Evolutionary conservation across 371 early-diverging fungal genomes (phyloP).

Genomic region (Choanephora cucurbitarum): DNA sequence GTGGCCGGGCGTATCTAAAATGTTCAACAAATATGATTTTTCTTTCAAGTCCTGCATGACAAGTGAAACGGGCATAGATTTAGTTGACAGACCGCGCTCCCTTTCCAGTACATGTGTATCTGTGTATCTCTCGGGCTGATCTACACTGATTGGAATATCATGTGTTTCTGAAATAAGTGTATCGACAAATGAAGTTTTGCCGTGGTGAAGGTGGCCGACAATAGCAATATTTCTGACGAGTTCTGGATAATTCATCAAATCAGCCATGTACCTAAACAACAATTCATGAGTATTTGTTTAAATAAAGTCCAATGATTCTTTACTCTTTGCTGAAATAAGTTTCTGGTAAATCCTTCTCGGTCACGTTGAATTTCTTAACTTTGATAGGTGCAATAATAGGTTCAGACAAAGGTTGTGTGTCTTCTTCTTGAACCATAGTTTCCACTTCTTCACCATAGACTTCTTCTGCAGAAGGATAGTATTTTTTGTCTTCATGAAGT

Average conservation of each 20-base stretch:
- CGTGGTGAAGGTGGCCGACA: constrained; percentile 96
- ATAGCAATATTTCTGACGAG: constrained; percentile 88
- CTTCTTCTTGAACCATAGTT: constrained; percentile 95
- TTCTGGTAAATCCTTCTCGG: constrained; percentile 81
- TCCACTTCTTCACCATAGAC: constrained; percentile 97
- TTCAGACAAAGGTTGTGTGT: constrained; percentile 93
- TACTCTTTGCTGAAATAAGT: constrained; percentile 91
- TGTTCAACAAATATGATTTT: constrained; percentile 87
- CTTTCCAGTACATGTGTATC: constrained; percentile 93
- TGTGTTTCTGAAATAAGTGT: constrained; percentile 92
- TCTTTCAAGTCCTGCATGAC: constrained; percentile 85
- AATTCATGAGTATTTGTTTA: not conserved
- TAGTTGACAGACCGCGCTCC: constrained; percentile 87
- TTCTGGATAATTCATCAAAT: constrained; percentile 81
- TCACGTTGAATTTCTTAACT: constrained; percentile 81
- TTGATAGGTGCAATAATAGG: constrained; percentile 95
- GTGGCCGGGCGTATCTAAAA: constrained; percentile 97
- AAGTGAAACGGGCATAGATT: constrained; percentile 92
- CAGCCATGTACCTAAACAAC: constrained; percentile 74
- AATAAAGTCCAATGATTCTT: no score
- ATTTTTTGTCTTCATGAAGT: constrained; percentile 96
- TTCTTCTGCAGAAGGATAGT: constrained; percentile 96
- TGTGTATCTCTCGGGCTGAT: constrained; percentile 80
- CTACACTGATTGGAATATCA: constrained; percentile 59
- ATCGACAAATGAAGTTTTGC: constrained; percentile 94